These are phyloP conservation scores for Chlamydomonas sp. DNA, from an alignment of 139 green algal species.

Conservation along the genomic window DNA sequence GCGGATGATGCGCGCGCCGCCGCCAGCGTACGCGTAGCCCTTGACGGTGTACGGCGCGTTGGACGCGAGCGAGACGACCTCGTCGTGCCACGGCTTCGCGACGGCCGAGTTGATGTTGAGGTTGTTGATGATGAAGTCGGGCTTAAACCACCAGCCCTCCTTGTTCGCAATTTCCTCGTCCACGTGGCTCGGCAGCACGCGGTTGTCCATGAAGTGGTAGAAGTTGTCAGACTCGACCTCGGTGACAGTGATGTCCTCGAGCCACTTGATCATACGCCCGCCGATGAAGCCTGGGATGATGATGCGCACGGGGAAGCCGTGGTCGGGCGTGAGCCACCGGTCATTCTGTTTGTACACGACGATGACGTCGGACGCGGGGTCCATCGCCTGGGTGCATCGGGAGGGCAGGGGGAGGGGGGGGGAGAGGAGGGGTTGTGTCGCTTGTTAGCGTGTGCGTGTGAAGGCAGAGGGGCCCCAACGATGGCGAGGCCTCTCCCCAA, in stretches of 20 bases:
- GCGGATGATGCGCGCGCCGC: constrained; percentile 83
- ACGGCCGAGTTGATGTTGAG: constrained; percentile 95
- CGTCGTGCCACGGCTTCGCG: constrained; percentile 76
- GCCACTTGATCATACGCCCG: constrained; percentile 84
- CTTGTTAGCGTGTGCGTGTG: too few relatives aligned
- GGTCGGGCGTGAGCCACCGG: constrained; percentile 44
- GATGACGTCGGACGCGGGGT: constrained; percentile 65
- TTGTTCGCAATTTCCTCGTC: constrained; percentile 77
- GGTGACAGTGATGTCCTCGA: constrained; percentile 69
- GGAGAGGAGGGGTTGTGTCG: too few relatives aligned
- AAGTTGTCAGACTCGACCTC: constrained; percentile 77
- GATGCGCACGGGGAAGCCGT: constrained; percentile 57
- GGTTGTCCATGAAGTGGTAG: constrained; percentile 98
- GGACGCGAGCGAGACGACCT: constrained; percentile 62
- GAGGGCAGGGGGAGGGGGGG: constrained; percentile 25
- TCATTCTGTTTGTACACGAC: constrained; percentile 74
- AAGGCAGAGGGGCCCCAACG: too few relatives aligned
- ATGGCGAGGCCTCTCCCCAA: too few relatives aligned
- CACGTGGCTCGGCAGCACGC: constrained; percentile 87
- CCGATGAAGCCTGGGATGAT: constrained; percentile 85
- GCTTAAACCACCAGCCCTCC: constrained; percentile 94
- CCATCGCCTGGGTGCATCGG: constrained; percentile 55
- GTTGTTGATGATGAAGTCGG: constrained; percentile 98
- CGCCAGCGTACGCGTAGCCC: constrained; percentile 83
- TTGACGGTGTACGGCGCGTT: constrained; percentile 51